A percentile compares a stretch with the other conserved stretches of the same genome.
Evolutionary conservation across 805 yeast species (phyloP).

Genomic region (Sugiyamaella floridensis): DNA sequence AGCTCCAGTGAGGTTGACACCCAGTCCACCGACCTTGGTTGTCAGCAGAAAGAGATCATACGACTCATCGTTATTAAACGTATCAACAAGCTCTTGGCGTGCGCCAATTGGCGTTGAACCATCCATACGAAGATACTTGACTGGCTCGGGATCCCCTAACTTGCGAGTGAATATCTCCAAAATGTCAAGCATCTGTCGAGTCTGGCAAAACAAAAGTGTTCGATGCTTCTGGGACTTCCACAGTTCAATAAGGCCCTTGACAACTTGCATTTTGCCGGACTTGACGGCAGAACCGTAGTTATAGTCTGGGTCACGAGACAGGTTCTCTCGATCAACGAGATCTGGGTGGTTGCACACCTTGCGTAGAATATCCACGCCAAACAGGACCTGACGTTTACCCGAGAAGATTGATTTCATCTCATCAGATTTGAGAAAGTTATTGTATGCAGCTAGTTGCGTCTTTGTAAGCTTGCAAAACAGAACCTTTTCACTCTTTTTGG

Average conservation of each 20-base stretch:
- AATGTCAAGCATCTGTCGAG: slow-evolving; percentile 88
- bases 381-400: slow-evolving; percentile 75
- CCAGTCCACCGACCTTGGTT: slow-evolving; percentile 93
- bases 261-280: slow-evolving; percentile 90
- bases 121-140: slow-evolving; percentile 78
- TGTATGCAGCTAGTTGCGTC: slow-evolving; percentile 66
- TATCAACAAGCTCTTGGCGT: slow-evolving; percentile 75
- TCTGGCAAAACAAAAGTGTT: slow-evolving; percentile 82
- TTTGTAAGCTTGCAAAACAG: slow-evolving; percentile 80
- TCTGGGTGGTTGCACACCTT: slow-evolving; percentile 98
- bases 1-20: slow-evolving; percentile 91
- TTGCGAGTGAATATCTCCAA: slow-evolving; percentile 57
- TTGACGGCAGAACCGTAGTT: slow-evolving; percentile 40
- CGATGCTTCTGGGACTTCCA: slow-evolving; percentile 79
- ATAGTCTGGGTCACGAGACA: slow-evolving; percentile 29
- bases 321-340: slow-evolving; percentile 45
- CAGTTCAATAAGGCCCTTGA: slow-evolving; percentile 59
- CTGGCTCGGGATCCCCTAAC: slow-evolving; percentile 28
- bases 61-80: slow-evolving; percentile 56
- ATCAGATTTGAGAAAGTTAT: slow-evolving; percentile 65
- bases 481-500: slow-evolving; percentile 90
- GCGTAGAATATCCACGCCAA: slow-evolving; percentile 83
- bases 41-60: slow-evolving; percentile 72
- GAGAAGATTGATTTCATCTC: slow-evolving; percentile 64
- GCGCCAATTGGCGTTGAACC: slow-evolving; percentile 78